These are phyloP conservation scores for Camellia japonica DNA, from an alignment of 148 eudicot species.

Conservation along the genomic window DNA sequence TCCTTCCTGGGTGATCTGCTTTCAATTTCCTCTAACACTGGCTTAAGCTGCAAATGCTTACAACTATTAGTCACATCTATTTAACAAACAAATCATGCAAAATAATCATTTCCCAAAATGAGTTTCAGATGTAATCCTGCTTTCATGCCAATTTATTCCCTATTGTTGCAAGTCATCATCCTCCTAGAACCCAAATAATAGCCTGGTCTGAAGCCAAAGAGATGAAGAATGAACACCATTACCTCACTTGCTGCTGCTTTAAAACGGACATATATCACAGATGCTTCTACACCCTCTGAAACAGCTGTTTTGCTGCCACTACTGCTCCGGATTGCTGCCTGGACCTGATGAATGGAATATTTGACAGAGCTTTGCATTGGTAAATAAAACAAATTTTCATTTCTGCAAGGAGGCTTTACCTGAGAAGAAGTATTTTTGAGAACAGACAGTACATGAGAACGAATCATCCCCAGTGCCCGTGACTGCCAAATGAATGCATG, in stretches of 20 bases:
- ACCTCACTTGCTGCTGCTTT: constrained; percentile 99
- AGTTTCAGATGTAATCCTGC: neutral
- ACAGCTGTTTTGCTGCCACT: constrained; percentile 63
- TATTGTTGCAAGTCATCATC: neutral
- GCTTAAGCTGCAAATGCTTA: constrained; percentile 66
- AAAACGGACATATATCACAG: constrained; percentile 90
- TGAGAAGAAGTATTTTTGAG: constrained; percentile 85
- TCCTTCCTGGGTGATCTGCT: constrained; percentile 89
- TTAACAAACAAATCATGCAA: neutral
- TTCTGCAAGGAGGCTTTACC: constrained; percentile 37
- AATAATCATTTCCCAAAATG: neutral
- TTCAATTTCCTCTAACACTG: constrained; percentile 93
- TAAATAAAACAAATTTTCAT: neutral
- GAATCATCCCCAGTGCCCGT: constrained; percentile 88
- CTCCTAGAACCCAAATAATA: constrained; percentile 8
- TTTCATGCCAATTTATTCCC: neutral
- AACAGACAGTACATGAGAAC: constrained; percentile 79
- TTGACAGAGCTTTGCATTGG: neutral
- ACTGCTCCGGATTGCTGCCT: constrained; percentile 64
- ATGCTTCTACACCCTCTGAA: constrained; percentile 95
- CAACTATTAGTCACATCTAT: constrained; percentile 14
- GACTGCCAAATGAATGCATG: constrained; percentile 57
- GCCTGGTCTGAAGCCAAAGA: constrained; percentile 11
- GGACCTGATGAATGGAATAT: constrained; percentile 50
- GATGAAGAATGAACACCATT: constrained; percentile 13